Percentiles rank a stretch among this genome's conserved stretches.
Conservation (phyloP, 1,284 basidiomycete genomes). For the Naganishia sp. region DNA sequence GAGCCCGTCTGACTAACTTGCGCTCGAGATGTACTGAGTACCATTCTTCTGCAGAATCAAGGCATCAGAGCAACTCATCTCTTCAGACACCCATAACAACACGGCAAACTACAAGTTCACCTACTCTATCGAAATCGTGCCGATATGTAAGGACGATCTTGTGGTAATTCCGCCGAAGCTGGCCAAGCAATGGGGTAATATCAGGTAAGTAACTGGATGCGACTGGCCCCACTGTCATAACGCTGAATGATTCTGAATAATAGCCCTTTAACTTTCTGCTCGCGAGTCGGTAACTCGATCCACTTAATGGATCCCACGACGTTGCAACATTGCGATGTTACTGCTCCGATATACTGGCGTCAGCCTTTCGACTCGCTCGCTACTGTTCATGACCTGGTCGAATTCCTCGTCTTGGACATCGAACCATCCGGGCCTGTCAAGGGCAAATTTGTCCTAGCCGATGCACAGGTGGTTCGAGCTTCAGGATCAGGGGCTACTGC, state of each 20-base stretch:
- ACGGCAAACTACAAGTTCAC: conserved; percentile 98
- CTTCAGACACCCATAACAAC: conserved; percentile 84
- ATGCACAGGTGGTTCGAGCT: conserved; percentile 88
- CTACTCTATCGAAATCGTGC: conserved; percentile 95
- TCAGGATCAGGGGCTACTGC: conserved; percentile 59
- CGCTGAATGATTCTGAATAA: not conserved
- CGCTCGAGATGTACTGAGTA: not conserved
- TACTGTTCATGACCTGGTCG: conserved; percentile 78
- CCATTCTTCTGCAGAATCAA: conserved; percentile 64
- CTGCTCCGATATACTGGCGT: conserved; percentile 85
- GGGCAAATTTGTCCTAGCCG: conserved; percentile 81
- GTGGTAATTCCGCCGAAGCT: conserved; percentile 83
- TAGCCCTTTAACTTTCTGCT: conserved; percentile 79
- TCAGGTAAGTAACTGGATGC: conserved; percentile 57
- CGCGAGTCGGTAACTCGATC: conserved; percentile 86
- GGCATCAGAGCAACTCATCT: conserved; percentile 89
- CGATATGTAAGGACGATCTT: conserved; percentile 96
- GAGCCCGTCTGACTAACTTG: conserved; percentile 43
- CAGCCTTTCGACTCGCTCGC: conserved; percentile 82
- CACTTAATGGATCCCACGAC: conserved; percentile 89
- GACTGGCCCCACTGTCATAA: not conserved
- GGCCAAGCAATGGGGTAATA: conserved; percentile 81
- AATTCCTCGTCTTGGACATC: conserved; percentile 93
- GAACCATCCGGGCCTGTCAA: conserved; percentile 73
- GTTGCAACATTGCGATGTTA: conserved; percentile 78